A percentile compares a stretch with the other conserved stretches of the same genome.
These are phyloP conservation scores for Exophiala oligosperma DNA, from an alignment of 2,329 filamentous ascomycete genomes.

Conservation along the genomic window DNA sequence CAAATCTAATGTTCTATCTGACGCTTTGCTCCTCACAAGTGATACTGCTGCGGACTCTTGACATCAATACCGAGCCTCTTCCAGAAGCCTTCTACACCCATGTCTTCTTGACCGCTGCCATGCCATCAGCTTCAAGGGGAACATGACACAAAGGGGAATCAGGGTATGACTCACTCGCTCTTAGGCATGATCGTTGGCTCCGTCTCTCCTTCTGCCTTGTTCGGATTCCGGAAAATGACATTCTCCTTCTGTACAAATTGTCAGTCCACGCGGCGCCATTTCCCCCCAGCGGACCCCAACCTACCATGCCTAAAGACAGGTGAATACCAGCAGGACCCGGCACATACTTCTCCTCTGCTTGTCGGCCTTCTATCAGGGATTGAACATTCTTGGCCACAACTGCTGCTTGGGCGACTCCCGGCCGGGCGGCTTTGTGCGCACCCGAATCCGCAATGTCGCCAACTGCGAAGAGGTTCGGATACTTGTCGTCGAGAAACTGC, in stretches of 20 bases:
- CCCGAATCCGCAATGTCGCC: constrained; percentile 61
- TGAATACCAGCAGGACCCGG: constrained; percentile 54
- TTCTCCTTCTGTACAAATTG: constrained; percentile 35
- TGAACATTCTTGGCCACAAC: constrained; percentile 58
- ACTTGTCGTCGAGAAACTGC: constrained; percentile 51
- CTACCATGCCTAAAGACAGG: constrained; percentile 55
- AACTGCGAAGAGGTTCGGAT: constrained; percentile 59
- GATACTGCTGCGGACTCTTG: constrained; percentile 35
- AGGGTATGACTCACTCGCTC: constrained; percentile 34
- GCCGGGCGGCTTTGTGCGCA: constrained; percentile 54
- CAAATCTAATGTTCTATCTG: too few species aligned
- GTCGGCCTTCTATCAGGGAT: constrained; percentile 43
- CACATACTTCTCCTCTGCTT: constrained; percentile 41
- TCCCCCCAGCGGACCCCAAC: not conserved
- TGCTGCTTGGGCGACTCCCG: constrained; percentile 55
- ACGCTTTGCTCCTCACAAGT: constrained; percentile 30
- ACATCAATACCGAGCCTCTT: constrained; percentile 34
- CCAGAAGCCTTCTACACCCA: constrained; percentile 41
- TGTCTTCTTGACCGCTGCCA: constrained; percentile 37
- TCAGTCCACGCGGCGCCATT: not conserved
- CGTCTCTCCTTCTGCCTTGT: constrained; percentile 31
- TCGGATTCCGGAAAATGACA: constrained; percentile 40
- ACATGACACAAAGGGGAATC: not conserved
- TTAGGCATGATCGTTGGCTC: constrained; percentile 36
- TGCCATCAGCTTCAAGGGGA: constrained; percentile 17